Percentiles rank a stretch among this genome's conserved stretches.
phyloP scores from a whole-genome alignment of 306 rosid species.

The Cicer cuneatum region DNA sequence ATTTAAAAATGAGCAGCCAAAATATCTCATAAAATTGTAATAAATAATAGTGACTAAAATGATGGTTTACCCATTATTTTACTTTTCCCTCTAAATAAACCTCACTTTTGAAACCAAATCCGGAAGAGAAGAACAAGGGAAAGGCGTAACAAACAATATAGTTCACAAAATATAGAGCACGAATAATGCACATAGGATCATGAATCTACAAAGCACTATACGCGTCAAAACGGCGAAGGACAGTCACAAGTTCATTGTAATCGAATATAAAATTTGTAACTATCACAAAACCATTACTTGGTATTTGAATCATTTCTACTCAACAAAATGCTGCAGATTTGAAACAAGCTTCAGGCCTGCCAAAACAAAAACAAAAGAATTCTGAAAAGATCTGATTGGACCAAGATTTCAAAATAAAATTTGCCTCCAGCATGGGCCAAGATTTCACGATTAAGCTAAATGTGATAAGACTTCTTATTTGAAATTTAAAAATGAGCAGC shows the following conservation, averaged over 20 bases:
- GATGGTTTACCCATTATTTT: not conserved
- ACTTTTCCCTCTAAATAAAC: not conserved
- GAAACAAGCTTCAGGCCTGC: slow-evolving; percentile 60
- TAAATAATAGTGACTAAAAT: not conserved
- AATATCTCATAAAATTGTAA: not conserved
- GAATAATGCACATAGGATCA: slow-evolving; percentile 47
- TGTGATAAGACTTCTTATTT: not conserved
- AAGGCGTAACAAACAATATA: slow-evolving; percentile 35
- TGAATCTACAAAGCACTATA: slow-evolving; percentile 47
- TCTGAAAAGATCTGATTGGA: slow-evolving; percentile 24
- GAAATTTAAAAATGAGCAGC: not conserved
- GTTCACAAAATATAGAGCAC: slow-evolving; percentile 37
- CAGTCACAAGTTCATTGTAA: slow-evolving; percentile 51
- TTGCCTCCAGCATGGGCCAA: not conserved
- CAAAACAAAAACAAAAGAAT: slow-evolving; percentile 30
- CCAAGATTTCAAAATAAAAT: slow-evolving; percentile 2
- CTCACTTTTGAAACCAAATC: slow-evolving; percentile 7
- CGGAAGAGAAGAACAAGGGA: not conserved
- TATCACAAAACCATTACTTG: slow-evolving; percentile 54
- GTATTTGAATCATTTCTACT: slow-evolving; percentile 59
- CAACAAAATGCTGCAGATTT: slow-evolving; percentile 59
- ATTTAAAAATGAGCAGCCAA: not conserved
- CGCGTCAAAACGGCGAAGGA: slow-evolving; percentile 44
- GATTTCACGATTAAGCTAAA: slow-evolving; percentile 14
- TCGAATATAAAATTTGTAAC: slow-evolving; percentile 45